Conservation (phyloP, 1,284 basidiomycete species). For the Xerocomus nothofagi region DNA sequence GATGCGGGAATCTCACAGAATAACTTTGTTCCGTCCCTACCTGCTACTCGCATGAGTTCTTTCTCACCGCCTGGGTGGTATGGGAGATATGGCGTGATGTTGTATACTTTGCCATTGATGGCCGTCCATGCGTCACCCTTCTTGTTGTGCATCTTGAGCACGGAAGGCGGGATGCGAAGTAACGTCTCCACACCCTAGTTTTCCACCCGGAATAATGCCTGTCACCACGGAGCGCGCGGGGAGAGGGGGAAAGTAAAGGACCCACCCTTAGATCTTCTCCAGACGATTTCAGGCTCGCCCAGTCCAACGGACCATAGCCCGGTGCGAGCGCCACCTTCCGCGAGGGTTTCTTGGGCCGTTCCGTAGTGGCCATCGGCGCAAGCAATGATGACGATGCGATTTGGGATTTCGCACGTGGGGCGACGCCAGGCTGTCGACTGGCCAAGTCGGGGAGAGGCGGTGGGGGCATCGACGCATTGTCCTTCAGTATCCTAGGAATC, state of each 20-base stretch:
- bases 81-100: constrained; percentile 89
- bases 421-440: constrained; percentile 44
- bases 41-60: constrained; percentile 95
- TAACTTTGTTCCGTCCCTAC: constrained; percentile 90
- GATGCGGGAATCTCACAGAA: constrained; percentile 68
- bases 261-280: constrained; percentile 74
- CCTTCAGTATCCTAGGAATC: constrained; percentile 49
- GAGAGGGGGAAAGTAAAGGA: not conserved
- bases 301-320: constrained; percentile 91
- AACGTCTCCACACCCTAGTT: constrained; percentile 63
- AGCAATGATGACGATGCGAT: constrained; percentile 49
- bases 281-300: constrained; percentile 85
- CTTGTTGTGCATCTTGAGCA: constrained; percentile 82
- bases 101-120: constrained; percentile 94
- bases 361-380: constrained; percentile 58
- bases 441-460: constrained; percentile 56
- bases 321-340: constrained; percentile 87
- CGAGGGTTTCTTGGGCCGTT: constrained; percentile 53
- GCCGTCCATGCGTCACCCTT: constrained; percentile 92
- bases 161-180: constrained; percentile 77
- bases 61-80: constrained; percentile 95
- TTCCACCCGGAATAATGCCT: constrained; percentile 11
- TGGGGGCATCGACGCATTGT: constrained; percentile 69
- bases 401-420: constrained; percentile 32
- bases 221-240: not conserved